Conservation (phyloP, 495 filamentous ascomycete genomes). For the Podospora appendiculata region DNA sequence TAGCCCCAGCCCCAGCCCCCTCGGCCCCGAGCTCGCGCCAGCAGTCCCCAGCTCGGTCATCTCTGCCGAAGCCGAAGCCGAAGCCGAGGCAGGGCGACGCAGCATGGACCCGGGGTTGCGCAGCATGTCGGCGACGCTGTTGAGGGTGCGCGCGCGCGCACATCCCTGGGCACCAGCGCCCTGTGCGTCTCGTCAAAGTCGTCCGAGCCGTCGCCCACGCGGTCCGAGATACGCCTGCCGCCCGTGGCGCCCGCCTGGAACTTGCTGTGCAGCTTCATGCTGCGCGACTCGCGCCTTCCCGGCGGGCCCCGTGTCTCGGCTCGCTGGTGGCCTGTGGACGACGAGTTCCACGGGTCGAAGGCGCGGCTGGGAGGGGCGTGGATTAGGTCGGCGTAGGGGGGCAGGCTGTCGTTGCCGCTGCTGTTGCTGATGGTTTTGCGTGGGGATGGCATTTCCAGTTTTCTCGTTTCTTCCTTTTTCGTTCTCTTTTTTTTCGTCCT, state of each 20-base stretch:
- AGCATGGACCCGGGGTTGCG: constrained; percentile 37
- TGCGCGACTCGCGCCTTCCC: constrained; percentile 64
- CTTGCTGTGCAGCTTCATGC: constrained; percentile 58
- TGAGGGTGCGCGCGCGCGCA: constrained; percentile 28
- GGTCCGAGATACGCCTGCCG: constrained; percentile 49
- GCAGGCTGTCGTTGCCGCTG: no score
- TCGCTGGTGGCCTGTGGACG: constrained; percentile 72
- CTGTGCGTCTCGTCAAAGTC: constrained; percentile 38
- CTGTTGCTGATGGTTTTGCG: no score
- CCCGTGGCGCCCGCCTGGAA: constrained; percentile 46
- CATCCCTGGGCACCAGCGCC: constrained; percentile 34
- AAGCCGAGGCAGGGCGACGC: constrained; percentile 8
- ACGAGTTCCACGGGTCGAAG: constrained; percentile 80
- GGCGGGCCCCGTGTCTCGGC: constrained; percentile 55
- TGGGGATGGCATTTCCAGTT: no score
- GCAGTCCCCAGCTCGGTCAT: no score
- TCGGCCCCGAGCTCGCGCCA: no score
- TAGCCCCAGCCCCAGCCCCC: no score
- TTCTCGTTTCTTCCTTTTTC: no score
- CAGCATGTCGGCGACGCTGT: constrained; percentile 42
- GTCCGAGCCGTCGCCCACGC: constrained; percentile 47
- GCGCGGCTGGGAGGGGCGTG: constrained; percentile 19
- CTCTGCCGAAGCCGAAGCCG: no score
- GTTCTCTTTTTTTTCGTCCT: no score
- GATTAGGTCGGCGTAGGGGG: no score